Base-by-base conservation (phyloP, 2,329 filamentous ascomycete genomes). In the Didymella segeticola region DNA sequence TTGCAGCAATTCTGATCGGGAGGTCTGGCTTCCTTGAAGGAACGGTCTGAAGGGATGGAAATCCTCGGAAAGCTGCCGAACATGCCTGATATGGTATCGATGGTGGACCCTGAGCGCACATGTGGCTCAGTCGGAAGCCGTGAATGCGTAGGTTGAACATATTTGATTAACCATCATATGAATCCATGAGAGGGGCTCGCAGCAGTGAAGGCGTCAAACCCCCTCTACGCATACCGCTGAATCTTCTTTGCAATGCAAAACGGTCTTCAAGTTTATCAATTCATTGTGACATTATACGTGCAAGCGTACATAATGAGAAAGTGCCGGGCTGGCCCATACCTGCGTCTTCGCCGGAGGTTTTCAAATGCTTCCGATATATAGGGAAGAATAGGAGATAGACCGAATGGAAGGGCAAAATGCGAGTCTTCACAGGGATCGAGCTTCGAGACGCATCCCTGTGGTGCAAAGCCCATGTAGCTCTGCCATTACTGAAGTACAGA, bases 41-140 rank as follows among this genome's bases (percentile, higher is more conserved):
- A 7, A n/a, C 39, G 20, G 43, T n/a, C 25, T 29, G 22, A 27
- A 17, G 34, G 19, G 11, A n/a, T 45, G 20, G 43, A 54, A 45
- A 11, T 19, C 12, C 39, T 54, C 39, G 51, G 51, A 48, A 48
- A 17, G 33, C 45, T 33, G 17, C 51, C 43, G 51, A 54, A 43
- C 15, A n/a, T 14, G 34, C 45, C 20, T 34, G 38, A 39, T 33
- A n/a, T 38, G n/a, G n/a, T n/a, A 10, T 37, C 50, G n/a, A 37
- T 36, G 33, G 17, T 49, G 33, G 51, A 54, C 34, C 45, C 51
- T 54, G 45, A 26, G 17, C 23, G 33, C 30, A 12, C n/a, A 34
- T n/a, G 8, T 33, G 26, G 8, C 3, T n/a, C 14, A 22, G 42
- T 15, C 43, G 14, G 26, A 23, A 19, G 15, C 31, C 11, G 19